These are phyloP conservation scores for Plasmodium berghei DNA, from an alignment of 169 alveolate species.

Conservation along the genomic window DNA sequence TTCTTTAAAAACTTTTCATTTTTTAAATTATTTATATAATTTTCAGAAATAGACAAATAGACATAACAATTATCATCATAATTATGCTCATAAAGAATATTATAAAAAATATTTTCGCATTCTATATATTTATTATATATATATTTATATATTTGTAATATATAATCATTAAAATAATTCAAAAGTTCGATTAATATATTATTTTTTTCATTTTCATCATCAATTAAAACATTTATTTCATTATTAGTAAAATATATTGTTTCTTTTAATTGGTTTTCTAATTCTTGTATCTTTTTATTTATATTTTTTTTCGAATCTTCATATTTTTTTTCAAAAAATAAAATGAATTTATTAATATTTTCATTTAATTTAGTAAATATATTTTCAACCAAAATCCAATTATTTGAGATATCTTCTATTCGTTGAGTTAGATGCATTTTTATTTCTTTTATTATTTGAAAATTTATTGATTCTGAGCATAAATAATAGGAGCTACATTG, in stretches of 20 bases:
- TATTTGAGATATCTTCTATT: slow-evolving; percentile 1
- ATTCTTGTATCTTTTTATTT: neutral
- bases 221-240: slow-evolving; percentile 18
- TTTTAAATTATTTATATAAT: slow-evolving; percentile 17
- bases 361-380: slow-evolving; percentile 26
- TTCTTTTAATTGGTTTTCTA: slow-evolving; percentile 24
- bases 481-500: too few relatives aligned
- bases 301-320: slow-evolving; percentile 1
- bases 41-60: slow-evolving; percentile 11
- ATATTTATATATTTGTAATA: slow-evolving; percentile 36
- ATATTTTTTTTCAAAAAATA: slow-evolving; percentile 34
- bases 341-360: slow-evolving; percentile 23
- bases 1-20: slow-evolving; percentile 11
- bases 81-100: slow-evolving; percentile 2
- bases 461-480: neutral
- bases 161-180: slow-evolving; percentile 56
- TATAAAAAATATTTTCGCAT: slow-evolving; percentile 15
- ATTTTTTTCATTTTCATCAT: slow-evolving; percentile 33
- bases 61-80: slow-evolving; percentile 11
- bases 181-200: slow-evolving; percentile 14
- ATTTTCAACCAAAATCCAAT: slow-evolving; percentile 28
- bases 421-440: slow-evolving; percentile 19
- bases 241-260: slow-evolving; percentile 18
- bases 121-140: slow-evolving; percentile 13
- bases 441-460: slow-evolving; percentile 8